phyloP scores from a whole-genome alignment of 306 rosid species.

The Prunus padus region DNA sequence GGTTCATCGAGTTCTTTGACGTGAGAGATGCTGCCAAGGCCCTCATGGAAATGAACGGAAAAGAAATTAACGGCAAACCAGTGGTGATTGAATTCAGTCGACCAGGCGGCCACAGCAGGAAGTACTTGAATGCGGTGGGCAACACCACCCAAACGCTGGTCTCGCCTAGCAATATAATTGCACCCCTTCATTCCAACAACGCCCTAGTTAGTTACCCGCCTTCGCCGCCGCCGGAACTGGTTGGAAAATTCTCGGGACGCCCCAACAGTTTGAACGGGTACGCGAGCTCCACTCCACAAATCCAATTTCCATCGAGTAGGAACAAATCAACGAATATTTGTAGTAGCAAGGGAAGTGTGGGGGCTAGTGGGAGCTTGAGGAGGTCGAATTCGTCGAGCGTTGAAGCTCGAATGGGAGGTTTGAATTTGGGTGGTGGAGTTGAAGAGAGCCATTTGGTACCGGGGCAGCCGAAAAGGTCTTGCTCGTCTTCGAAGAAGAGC shows the following conservation, averaged over 20 bases:
- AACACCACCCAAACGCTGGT: neutral
- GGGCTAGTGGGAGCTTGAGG: too few relatives aligned
- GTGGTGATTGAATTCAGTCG: slow-evolving; percentile 67
- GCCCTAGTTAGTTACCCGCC: neutral
- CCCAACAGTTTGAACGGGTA: neutral
- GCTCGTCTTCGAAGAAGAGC: slow-evolving; percentile 10
- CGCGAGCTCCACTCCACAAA: slow-evolving; percentile 2
- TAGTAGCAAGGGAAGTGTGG: slow-evolving; percentile 12
- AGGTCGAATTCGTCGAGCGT: slow-evolving; percentile 5
- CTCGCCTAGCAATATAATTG: neutral
- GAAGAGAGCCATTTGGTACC: slow-evolving; percentile 18
- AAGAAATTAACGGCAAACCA: slow-evolving; percentile 50
- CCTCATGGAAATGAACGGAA: slow-evolving; percentile 67
- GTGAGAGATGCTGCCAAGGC: slow-evolving; percentile 74
- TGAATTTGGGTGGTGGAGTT: slow-evolving; percentile 30
- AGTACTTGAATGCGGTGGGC: slow-evolving; percentile 27
- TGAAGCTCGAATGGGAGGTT: slow-evolving; percentile 30
- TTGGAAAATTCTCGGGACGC: slow-evolving; percentile 24
- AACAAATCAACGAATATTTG: neutral
- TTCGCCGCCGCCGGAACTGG: slow-evolving; percentile 11
- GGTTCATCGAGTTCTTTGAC: slow-evolving; percentile 82
- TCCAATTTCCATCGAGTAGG: slow-evolving; percentile 21
- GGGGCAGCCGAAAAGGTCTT: slow-evolving; percentile 18
- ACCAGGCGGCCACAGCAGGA: slow-evolving; percentile 60
- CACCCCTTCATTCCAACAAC: neutral